Conservation (phyloP, 495 filamentous ascomycete species). For the Pseudomonodictys pantanalensis region DNA sequence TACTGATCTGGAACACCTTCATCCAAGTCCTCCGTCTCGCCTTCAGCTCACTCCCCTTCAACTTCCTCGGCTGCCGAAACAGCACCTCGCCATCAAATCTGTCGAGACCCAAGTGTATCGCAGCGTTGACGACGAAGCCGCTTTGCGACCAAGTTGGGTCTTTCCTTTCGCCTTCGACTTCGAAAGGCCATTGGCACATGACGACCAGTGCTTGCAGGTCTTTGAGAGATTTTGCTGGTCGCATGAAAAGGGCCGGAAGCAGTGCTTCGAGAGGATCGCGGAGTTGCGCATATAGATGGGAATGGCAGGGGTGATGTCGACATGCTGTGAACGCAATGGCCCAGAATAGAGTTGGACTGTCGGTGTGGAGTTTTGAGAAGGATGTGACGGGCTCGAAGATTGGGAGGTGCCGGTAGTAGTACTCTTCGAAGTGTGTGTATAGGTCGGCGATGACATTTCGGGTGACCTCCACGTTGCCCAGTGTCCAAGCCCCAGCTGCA, state of each 20-base stretch:
- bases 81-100: conserved; percentile 13
- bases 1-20: conserved; percentile 13
- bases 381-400: conserved; percentile 23
- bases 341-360: conserved; percentile 21
- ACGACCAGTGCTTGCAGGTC: conserved; percentile 23
- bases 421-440: conserved; percentile 13
- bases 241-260: neutral
- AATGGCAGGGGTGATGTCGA: conserved; percentile 6
- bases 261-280: conserved; percentile 2
- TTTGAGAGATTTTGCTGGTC: conserved; percentile 7
- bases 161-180: neutral
- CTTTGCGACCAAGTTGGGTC: conserved; percentile 17
- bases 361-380: conserved; percentile 2
- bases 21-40: conserved; percentile 14
- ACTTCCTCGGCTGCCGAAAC: conserved; percentile 7
- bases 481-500: neutral
- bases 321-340: conserved; percentile 8
- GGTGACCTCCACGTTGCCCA: neutral
- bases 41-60: neutral
- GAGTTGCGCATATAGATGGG: neutral
- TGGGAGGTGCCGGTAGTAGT: conserved; percentile 18
- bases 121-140: conserved; percentile 19
- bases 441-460: conserved; percentile 1
- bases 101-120: conserved; percentile 23
- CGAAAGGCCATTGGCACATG: conserved; percentile 6